phyloP scores from a whole-genome alignment of 176 grass and related monocot species.

The Zea luxurians region DNA sequence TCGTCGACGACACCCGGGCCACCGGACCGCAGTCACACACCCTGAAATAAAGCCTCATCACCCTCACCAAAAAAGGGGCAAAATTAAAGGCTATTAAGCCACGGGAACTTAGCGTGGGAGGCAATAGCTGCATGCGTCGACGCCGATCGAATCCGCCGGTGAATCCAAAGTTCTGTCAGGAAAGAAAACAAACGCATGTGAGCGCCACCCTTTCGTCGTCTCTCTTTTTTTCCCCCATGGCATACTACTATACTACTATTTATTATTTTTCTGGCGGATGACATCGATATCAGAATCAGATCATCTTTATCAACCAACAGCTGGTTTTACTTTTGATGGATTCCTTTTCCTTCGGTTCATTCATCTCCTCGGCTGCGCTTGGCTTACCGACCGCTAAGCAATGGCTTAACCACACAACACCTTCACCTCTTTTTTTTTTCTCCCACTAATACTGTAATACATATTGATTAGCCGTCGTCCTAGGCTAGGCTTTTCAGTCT shows the following conservation, averaged over 20 bases:
- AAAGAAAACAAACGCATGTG: slow-evolving; percentile 55
- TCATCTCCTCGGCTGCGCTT: background rate
- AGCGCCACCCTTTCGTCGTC: background rate
- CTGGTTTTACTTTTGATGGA: background rate
- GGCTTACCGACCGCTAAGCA: slow-evolving; percentile 42
- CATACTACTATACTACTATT: background rate
- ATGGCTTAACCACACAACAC: slow-evolving; percentile 42
- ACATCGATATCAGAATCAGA: background rate
- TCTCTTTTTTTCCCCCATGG: background rate
- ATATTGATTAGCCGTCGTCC: background rate
- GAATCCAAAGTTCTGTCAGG: slow-evolving; percentile 33
- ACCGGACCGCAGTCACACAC: background rate
- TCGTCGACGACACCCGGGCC: background rate
- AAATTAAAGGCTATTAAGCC: background rate
- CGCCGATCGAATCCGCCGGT: background rate
- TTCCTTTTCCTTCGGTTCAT: background rate
- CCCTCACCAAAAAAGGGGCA: background rate
- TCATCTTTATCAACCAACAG: background rate
- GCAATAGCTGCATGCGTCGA: background rate
- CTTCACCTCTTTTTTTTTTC: slow-evolving; percentile 17
- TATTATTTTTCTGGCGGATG: background rate
- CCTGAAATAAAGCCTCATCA: slow-evolving; percentile 16
- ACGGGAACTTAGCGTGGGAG: background rate
- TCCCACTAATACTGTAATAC: too few relatives aligned
- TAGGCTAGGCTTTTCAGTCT: background rate